Evolutionary conservation across 116 monocot genomes (phyloP).

Genomic region (Thalassia testudinum): DNA sequence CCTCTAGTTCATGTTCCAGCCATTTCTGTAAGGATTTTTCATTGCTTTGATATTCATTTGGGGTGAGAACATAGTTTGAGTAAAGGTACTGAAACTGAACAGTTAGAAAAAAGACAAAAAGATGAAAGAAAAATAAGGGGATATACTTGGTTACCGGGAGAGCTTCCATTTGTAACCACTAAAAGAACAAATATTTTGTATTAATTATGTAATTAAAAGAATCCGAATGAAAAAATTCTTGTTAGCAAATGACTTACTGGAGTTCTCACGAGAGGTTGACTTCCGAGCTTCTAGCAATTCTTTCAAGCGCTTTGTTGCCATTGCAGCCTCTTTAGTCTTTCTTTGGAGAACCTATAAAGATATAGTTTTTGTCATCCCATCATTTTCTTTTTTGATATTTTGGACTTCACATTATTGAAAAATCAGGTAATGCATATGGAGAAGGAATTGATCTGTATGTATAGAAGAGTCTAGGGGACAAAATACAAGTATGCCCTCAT

Average conservation of each 20-base stretch:
- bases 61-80: too few relatives aligned
- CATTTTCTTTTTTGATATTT: too few relatives aligned
- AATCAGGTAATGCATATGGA: too few relatives aligned
- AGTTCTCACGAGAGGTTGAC: slow-evolving; percentile 42
- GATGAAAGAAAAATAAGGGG: background rate
- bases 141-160: slow-evolving; percentile 33
- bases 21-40: slow-evolving; percentile 85
- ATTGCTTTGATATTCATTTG: slow-evolving; percentile 58
- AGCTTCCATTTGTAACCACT: slow-evolving; percentile 54
- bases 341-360: slow-evolving; percentile 88
- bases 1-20: slow-evolving; percentile 93
- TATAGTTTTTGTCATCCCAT: too few relatives aligned
- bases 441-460: too few relatives aligned
- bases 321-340: slow-evolving; percentile 95
- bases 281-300: slow-evolving; percentile 88
- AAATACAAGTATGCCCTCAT: too few relatives aligned
- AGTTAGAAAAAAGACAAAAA: too few relatives aligned
- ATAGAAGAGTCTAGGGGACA: too few relatives aligned
- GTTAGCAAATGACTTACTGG: slow-evolving; percentile 18
- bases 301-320: slow-evolving; percentile 89
- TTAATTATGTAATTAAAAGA: too few relatives aligned
- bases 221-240: background rate
- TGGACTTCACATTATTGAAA: too few relatives aligned
- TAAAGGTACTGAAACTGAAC: too few relatives aligned
- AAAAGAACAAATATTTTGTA: slow-evolving; percentile 4